Conservation (phyloP, 192 early-diverging fungal species). For the Rhizophagus prolifer region DNA sequence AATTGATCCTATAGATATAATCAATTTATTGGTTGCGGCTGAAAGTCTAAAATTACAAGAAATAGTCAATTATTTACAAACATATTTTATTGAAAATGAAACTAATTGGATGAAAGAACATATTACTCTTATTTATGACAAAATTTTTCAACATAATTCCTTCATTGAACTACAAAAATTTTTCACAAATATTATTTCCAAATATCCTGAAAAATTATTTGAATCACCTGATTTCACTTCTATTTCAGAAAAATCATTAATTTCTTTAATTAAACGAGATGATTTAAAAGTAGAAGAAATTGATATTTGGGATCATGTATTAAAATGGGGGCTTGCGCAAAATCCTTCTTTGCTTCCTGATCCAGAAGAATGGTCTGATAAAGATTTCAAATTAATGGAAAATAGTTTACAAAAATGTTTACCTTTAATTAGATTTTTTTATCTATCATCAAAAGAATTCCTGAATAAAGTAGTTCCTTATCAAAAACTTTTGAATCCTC, state of each 20-base stretch:
- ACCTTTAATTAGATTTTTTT: slow-evolving; percentile 6
- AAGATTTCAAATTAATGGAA: neutral
- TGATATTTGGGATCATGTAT: slow-evolving; percentile 16
- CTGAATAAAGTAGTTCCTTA: slow-evolving; percentile 1
- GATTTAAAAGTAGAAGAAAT: slow-evolving; percentile 21
- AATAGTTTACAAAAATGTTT: slow-evolving; percentile 2
- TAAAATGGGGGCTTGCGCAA: slow-evolving; percentile 21
- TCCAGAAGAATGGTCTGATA: neutral
- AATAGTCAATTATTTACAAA: slow-evolving; percentile 6
- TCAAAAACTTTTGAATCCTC: neutral
- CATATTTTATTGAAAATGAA: slow-evolving; percentile 10
- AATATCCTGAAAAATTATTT: slow-evolving; percentile 8
- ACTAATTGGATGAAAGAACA: slow-evolving; percentile 1
- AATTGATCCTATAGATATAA: neutral
- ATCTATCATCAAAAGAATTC: slow-evolving; percentile 9
- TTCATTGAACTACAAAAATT: slow-evolving; percentile 9
- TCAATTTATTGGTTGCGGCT: slow-evolving; percentile 10
- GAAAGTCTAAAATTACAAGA: slow-evolving; percentile 12
- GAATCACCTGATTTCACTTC: neutral
- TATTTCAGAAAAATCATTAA: slow-evolving; percentile 2
- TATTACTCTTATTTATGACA: neutral
- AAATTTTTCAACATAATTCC: neutral
- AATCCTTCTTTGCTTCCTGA: neutral
- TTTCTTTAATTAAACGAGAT: slow-evolving; percentile 12
- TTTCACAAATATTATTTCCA: slow-evolving; percentile 3